phyloP scores from a whole-genome alignment of 2,329 filamentous ascomycete species.

The Huntiella moniliformis region DNA sequence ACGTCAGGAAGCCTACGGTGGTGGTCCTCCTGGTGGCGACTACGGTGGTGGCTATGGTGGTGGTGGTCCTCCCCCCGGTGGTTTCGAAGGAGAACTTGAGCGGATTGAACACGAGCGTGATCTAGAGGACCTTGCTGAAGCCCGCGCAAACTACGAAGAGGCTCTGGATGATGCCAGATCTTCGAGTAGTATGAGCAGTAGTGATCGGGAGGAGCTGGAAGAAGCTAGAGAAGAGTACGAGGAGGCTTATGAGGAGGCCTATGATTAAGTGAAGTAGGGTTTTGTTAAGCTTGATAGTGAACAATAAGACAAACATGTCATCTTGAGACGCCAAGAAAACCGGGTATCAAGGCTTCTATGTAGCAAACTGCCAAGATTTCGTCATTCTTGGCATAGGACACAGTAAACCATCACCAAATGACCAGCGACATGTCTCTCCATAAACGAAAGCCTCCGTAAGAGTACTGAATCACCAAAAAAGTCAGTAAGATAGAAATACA shows the following conservation, averaged over 20 bases:
- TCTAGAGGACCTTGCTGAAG: conserved; percentile 25
- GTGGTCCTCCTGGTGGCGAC: conserved; percentile 14
- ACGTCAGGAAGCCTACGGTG: conserved; percentile 7
- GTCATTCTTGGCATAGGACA: background rate
- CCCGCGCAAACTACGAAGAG: conserved; percentile 25
- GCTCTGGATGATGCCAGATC: conserved; percentile 22
- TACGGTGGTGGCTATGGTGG: conserved; percentile 17
- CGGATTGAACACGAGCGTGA: conserved; percentile 18
- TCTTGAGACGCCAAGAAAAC: background rate
- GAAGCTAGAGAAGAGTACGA: conserved; percentile 27
- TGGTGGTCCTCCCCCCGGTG: background rate
- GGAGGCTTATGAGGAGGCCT: conserved; percentile 26
- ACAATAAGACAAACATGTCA: too few species aligned
- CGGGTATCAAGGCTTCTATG: background rate
- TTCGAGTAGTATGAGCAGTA: conserved; percentile 28
- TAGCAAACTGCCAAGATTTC: conserved; percentile 12
- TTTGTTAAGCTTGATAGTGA: conserved; percentile 5
- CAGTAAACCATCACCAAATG: too few species aligned
- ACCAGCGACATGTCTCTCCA: too few species aligned
- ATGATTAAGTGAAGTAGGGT: conserved; percentile 20
- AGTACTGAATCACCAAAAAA: too few species aligned
- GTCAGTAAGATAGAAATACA: too few species aligned
- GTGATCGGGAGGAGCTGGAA: conserved; percentile 31
- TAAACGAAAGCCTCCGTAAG: too few species aligned
- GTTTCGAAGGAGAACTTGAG: conserved; percentile 7